Percentiles rank a stretch among this genome's conserved stretches.
Evolutionary conservation across 2,329 filamentous ascomycete species (phyloP).

Genomic region (Trichoderma sp.): DNA sequence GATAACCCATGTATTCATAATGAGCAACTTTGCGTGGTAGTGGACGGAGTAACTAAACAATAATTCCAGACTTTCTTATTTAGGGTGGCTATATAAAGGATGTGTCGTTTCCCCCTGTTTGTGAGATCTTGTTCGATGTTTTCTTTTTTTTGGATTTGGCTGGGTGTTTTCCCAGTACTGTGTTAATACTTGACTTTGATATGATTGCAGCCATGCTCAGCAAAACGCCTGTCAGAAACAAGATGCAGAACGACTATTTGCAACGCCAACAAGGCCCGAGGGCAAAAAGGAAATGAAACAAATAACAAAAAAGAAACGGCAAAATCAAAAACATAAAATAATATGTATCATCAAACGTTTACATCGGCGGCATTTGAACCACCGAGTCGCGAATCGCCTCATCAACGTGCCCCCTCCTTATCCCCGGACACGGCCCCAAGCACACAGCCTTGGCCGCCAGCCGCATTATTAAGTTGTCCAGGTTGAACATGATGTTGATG

Average conservation of each 20-base stretch:
- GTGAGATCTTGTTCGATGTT: background rate
- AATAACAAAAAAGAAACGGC: background rate
- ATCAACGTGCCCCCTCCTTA: slow-evolving; percentile 3
- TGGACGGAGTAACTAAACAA: background rate
- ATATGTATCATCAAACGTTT: background rate
- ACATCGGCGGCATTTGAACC: background rate
- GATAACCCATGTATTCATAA: background rate
- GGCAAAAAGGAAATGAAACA: background rate
- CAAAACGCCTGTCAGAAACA: background rate
- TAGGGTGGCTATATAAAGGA: background rate
- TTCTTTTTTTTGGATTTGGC: background rate
- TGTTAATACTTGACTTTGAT: background rate
- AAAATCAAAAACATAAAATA: background rate
- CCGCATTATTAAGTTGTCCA: background rate
- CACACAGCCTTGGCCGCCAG: slow-evolving; percentile 12
- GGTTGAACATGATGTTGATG: slow-evolving; percentile 15
- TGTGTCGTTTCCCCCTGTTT: background rate
- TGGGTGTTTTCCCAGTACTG: background rate
- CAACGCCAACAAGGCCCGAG: background rate
- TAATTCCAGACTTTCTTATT: background rate
- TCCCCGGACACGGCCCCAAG: slow-evolving; percentile 13
- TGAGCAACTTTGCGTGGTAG: background rate
- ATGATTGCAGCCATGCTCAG: background rate
- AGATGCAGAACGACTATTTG: background rate
- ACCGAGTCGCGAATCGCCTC: slow-evolving; percentile 14